Percentiles rank a stretch among this genome's conserved stretches.
phyloP scores from a whole-genome alignment of 1,139 yeast species.

The Saccharomyces hybrid region DNA sequence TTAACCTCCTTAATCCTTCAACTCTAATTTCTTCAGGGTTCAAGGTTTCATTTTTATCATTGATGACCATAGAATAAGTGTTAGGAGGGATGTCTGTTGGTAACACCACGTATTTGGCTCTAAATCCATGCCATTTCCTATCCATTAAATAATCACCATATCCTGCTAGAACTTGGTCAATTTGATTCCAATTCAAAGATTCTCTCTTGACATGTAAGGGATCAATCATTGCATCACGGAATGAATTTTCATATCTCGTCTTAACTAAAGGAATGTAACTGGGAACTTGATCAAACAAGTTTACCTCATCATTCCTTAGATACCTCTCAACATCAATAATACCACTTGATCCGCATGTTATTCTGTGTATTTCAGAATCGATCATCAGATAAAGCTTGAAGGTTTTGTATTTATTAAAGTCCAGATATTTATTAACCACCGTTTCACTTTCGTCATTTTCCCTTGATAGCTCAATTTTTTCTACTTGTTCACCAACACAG shows the following conservation, averaged over 20 bases:
- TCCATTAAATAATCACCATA: conserved; percentile 61
- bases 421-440: conserved; percentile 16
- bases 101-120: conserved; percentile 74
- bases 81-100: conserved; percentile 67
- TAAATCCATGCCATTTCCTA: conserved; percentile 50
- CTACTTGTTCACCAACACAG: conserved; percentile 63
- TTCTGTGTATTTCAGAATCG: conserved; percentile 79
- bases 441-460: conserved; percentile 35
- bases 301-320: conserved; percentile 31
- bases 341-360: conserved; percentile 63
- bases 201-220: conserved; percentile 47
- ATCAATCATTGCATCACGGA: conserved; percentile 52
- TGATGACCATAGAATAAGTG: conserved; percentile 31
- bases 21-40: conserved; percentile 77
- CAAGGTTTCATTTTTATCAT: conserved; percentile 52
- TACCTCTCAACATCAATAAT: conserved; percentile 74
- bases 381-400: conserved; percentile 63
- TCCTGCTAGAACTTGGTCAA: conserved; percentile 88
- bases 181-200: conserved; percentile 77
- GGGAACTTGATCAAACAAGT: conserved; percentile 28
- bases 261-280: conserved; percentile 44
- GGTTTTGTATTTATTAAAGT: conserved; percentile 44
- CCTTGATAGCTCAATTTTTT: conserved; percentile 49
- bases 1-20: conserved; percentile 75
- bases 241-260: conserved; percentile 69